Evolutionary conservation across 495 filamentous ascomycete genomes (phyloP).

Genomic region (Hyaloscypha variabilis): DNA sequence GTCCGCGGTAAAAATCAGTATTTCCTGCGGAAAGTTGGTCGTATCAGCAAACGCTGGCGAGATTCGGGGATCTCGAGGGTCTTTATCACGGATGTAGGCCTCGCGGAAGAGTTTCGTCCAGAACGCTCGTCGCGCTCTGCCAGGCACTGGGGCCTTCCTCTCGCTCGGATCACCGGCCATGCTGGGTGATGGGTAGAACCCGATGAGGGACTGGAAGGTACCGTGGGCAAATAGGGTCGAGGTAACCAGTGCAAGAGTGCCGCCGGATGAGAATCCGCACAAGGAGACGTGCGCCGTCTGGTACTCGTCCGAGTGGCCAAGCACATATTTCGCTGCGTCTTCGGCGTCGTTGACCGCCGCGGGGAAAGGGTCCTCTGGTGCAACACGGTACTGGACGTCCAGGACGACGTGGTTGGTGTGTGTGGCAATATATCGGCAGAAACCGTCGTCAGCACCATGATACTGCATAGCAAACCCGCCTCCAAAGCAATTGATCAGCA

Average conservation of each 20-base stretch:
- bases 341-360: conserved; percentile 47
- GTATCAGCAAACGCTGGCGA: conserved; percentile 45
- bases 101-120: conserved; percentile 28
- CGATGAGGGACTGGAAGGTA: conserved; percentile 45
- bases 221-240: conserved; percentile 42
- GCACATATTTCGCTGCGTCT: conserved; percentile 52
- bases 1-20: conserved; percentile 47
- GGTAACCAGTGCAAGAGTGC: conserved; percentile 45
- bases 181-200: conserved; percentile 46
- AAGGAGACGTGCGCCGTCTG: conserved; percentile 37
- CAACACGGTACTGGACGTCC: conserved; percentile 48
- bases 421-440: conserved; percentile 40
- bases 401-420: conserved; percentile 40
- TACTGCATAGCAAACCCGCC: conserved; percentile 23
- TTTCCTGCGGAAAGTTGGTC: conserved; percentile 41
- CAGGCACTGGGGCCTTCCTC: conserved; percentile 24
- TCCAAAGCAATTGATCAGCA: conserved; percentile 49
- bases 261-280: conserved; percentile 49
- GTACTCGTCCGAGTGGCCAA: conserved; percentile 36
- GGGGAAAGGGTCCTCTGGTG: conserved; percentile 50
- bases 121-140: conserved; percentile 14
- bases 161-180: conserved; percentile 33
- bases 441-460: conserved; percentile 47
- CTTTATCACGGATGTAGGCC: conserved; percentile 32
- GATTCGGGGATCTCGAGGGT: conserved; percentile 47